A percentile compares a stretch with the other conserved stretches of the same genome.
Evolutionary conservation across 768 basidiomycete species (phyloP).

Genomic region (Serpula lacrymans): DNA sequence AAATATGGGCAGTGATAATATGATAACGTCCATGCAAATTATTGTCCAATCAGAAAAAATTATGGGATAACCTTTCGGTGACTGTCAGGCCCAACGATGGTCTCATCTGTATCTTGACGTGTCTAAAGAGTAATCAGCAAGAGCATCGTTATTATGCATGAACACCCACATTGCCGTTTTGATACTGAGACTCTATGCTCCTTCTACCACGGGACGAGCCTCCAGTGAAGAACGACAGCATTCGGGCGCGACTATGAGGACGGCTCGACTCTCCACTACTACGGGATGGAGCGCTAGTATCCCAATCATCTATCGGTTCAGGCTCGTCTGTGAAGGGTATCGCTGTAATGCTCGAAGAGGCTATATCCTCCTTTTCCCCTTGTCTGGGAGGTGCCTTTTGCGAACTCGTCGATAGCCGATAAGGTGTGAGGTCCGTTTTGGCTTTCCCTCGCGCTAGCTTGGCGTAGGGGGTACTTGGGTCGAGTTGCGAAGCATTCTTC

Average conservation of each 20-base stretch:
- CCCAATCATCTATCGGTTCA: slow-evolving; percentile 27
- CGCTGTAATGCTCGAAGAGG: slow-evolving; percentile 18
- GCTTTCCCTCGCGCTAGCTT: slow-evolving; percentile 17
- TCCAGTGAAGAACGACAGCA: slow-evolving; percentile 22
- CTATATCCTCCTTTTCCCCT: not conserved
- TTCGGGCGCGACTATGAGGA: slow-evolving; percentile 22
- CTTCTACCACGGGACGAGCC: slow-evolving; percentile 10
- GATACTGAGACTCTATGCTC: too few species aligned
- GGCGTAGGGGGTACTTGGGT: slow-evolving; percentile 17
- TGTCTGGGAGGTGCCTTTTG: not conserved
- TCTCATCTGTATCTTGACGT: too few species aligned
- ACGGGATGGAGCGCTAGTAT: slow-evolving; percentile 17
- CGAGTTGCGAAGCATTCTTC: slow-evolving; percentile 27
- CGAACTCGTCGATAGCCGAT: slow-evolving; percentile 7
- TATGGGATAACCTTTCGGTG: too few species aligned
- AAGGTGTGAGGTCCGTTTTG: too few species aligned
- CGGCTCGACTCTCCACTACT: slow-evolving; percentile 6
- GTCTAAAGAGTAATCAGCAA: too few species aligned
- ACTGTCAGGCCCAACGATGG: too few species aligned
- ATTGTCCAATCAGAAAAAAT: too few species aligned
- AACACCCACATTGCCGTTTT: too few species aligned
- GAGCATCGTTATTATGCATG: too few species aligned
- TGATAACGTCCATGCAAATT: too few species aligned
- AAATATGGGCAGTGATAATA: too few species aligned
- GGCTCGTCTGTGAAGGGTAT: slow-evolving; percentile 40